Conservation (phyloP, 805 yeast species). For the Starmerella cellae region DNA sequence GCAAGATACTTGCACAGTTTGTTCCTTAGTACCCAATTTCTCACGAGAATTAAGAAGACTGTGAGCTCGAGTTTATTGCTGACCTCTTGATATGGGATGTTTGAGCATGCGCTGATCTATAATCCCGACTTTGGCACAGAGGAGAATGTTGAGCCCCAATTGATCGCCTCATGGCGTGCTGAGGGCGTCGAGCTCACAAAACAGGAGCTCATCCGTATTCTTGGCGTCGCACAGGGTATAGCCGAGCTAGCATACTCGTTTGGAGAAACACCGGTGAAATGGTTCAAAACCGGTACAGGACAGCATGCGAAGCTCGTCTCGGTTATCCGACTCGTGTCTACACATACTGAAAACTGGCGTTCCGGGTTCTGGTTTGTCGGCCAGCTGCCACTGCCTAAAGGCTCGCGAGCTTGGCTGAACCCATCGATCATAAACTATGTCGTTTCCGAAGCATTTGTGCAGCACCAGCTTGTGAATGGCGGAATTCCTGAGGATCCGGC, state of each 20-base stretch:
- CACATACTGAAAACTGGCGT: conserved; percentile 17
- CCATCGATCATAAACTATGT: conserved; percentile 8
- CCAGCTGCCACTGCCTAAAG: conserved; percentile 3
- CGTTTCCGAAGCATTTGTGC: conserved; percentile 5
- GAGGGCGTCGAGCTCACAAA: not conserved
- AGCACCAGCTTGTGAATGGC: conserved; percentile 4
- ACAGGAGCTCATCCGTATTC: conserved; percentile 10
- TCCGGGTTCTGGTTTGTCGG: conserved; percentile 20
- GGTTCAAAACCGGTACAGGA: conserved; percentile 9
- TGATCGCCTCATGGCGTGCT: conserved; percentile 7
- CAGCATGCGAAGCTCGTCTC: not conserved
- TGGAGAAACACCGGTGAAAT: conserved; percentile 13
- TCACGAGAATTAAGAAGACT: too few species aligned
- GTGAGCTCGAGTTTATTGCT: too few species aligned
- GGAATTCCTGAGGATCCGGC: not conserved
- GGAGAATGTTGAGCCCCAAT: conserved; percentile 18
- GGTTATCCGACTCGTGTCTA: conserved; percentile 8
- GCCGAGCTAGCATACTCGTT: conserved; percentile 21
- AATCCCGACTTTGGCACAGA: conserved; percentile 21
- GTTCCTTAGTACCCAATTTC: too few species aligned
- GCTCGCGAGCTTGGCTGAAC: conserved; percentile 1
- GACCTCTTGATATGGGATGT: conserved; percentile 3
- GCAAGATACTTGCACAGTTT: too few species aligned
- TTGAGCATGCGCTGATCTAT: conserved; percentile 17
- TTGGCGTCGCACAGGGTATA: conserved; percentile 22